Evolutionary conservation across 1,284 basidiomycete species (phyloP), one percentile per base, ranked within the genome.

Genomic region (Leucoagaricus sp.): DNA sequence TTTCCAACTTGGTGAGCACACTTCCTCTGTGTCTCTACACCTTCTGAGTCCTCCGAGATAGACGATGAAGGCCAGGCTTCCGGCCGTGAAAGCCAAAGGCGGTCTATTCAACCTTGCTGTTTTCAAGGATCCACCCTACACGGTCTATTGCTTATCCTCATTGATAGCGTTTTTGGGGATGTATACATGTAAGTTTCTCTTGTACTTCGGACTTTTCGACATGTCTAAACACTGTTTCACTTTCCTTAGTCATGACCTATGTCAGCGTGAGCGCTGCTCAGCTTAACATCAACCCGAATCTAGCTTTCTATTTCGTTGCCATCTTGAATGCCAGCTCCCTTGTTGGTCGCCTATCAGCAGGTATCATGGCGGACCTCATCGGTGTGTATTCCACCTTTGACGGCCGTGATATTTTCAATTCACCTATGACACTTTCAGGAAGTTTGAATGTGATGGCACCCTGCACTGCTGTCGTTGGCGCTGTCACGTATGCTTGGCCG

Each of bases 401-500:
- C 5, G 21, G 15, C 7, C 26, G 10, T 31, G 9, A n/a, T 6
- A 7, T 6, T 28, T 29, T 17, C 45, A 31, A 40, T 38, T 38
- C 13, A 19, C 26, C 41, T 25, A 12, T 36, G 41, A 12, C 46
- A 82, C 82, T 84, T 7, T 66, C 81, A n/a, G n/a, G n/a, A n/a
- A n/a, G n/a, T 0, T 68, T 84, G 49, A 86, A 82, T 58, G 70
- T 83, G 28, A 81, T 85, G 70, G 77, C 78, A 10, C 84, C 83
- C 0, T 75, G 79, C 25, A 82, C 79, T 0, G 60, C 74, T 9
- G 29, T 76, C 7, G 77, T 82, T 2, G 83, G 73, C 0, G 66
- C 83, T 33, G 61, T 84, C 13, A 85, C 83, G 0, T 81, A 76
- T 59, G 74, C 75, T 2, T 87, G 85, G 85, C 85, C 85, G 5